These are phyloP conservation scores for Diaporthe caulivora DNA, from an alignment of 2,329 filamentous ascomycete species.

Conservation along the genomic window DNA sequence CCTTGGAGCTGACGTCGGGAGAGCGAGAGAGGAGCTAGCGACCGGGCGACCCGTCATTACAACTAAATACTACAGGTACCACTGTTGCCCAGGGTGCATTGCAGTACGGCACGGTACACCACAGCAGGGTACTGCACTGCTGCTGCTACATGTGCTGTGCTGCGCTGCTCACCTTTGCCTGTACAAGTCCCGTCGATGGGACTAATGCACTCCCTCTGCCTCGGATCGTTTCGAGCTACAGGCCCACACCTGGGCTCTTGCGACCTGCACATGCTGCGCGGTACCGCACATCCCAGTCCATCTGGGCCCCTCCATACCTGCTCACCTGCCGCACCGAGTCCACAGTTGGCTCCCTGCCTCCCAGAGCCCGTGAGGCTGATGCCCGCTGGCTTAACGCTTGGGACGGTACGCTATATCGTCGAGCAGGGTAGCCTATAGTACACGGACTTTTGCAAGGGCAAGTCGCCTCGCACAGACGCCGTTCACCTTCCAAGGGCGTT, in stretches of 20 bases:
- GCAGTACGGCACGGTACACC: not conserved
- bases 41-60: slow-evolving; percentile 6
- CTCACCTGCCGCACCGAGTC: not conserved
- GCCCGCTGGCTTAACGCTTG: not conserved
- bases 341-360: not conserved
- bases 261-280: not conserved
- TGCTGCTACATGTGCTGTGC: too few species aligned
- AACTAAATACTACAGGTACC: not conserved
- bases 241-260: slow-evolving; percentile 10
- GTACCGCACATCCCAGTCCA: slow-evolving; percentile 3
- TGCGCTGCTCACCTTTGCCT: not conserved
- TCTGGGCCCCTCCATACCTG: not conserved
- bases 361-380: slow-evolving; percentile 7
- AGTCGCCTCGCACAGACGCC: slow-evolving; percentile 29
- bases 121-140: not conserved
- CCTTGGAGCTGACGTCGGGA: slow-evolving; percentile 4
- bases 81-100: not conserved
- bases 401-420: not conserved
- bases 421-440: slow-evolving; percentile 8
- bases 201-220: slow-evolving; percentile 5
- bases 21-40: not conserved
- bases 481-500: slow-evolving; percentile 19
- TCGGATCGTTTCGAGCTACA: slow-evolving; percentile 22
- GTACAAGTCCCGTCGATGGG: not conserved
- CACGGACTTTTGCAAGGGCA: slow-evolving; percentile 1